These are phyloP conservation scores for Geoglossum cookeanum DNA, from an alignment of 2,329 filamentous ascomycete species.

Conservation along the genomic window DNA sequence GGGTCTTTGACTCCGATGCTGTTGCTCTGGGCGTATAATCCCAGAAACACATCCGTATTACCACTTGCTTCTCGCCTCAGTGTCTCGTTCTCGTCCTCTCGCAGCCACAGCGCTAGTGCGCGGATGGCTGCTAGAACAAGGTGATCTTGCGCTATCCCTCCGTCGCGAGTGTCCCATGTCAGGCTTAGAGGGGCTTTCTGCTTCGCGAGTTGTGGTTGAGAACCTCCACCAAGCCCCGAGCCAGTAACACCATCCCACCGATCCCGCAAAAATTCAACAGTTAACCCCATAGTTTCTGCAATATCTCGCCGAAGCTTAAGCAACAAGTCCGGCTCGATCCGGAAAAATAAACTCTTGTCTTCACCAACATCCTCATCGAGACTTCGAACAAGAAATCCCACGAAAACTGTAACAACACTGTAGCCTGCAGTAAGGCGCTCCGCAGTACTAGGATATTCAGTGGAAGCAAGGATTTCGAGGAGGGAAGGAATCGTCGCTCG, in stretches of 20 bases:
- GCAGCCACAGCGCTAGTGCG: slow-evolving; percentile 44
- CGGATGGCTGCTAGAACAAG: slow-evolving; percentile 39
- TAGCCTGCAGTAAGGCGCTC: slow-evolving; percentile 39
- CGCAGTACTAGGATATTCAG: slow-evolving; percentile 31
- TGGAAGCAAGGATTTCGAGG: slow-evolving; percentile 36
- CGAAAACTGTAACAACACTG: slow-evolving; percentile 36
- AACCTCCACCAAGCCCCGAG: not conserved
- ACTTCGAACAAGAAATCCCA: slow-evolving; percentile 13
- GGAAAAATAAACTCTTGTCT: slow-evolving; percentile 22
- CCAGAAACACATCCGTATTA: slow-evolving; percentile 43
- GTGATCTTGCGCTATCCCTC: slow-evolving; percentile 26
- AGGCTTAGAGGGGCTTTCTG: slow-evolving; percentile 25
- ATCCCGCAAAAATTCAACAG: slow-evolving; percentile 47
- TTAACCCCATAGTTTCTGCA: slow-evolving; percentile 41
- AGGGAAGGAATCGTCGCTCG: slow-evolving; percentile 42
- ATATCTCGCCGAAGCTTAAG: slow-evolving; percentile 41
- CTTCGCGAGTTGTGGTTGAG: not conserved
- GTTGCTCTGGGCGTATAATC: slow-evolving; percentile 32
- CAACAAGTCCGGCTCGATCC: slow-evolving; percentile 31
- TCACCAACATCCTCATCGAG: slow-evolving; percentile 24
- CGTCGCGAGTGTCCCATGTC: slow-evolving; percentile 28
- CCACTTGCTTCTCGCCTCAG: slow-evolving; percentile 36
- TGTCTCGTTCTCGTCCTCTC: slow-evolving; percentile 44
- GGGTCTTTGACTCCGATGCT: not conserved
- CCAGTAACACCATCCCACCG: slow-evolving; percentile 38